Evolutionary conservation across 805 yeast genomes (phyloP).

Genomic region (Hanseniaspora meyeri): DNA sequence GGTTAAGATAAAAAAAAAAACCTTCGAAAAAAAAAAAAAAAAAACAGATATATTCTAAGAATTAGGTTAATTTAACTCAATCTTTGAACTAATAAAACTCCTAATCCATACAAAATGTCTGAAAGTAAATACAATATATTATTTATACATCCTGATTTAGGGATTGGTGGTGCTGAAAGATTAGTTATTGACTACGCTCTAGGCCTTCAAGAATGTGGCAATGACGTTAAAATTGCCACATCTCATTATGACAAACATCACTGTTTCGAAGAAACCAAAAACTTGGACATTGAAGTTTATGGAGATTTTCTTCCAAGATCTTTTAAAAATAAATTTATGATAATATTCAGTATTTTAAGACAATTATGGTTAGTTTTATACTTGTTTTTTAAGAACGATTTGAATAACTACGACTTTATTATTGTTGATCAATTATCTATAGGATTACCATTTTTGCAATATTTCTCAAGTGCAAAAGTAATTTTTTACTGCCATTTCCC

Average conservation of each 20-base stretch:
- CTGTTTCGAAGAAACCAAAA: conserved; percentile 68
- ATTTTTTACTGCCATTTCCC: conserved; percentile 95
- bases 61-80: too few species aligned
- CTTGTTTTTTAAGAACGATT: conserved; percentile 36
- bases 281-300: conserved; percentile 34
- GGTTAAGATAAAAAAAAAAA: not conserved
- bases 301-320: conserved; percentile 80
- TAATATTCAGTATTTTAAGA: conserved; percentile 70
- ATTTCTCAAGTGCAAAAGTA: conserved; percentile 34
- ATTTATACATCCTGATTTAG: conserved; percentile 88
- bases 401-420: conserved; percentile 50
- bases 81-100: too few species aligned
- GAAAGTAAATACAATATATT: conserved; percentile 45
- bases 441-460: conserved; percentile 55
- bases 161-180: conserved; percentile 96
- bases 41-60: too few species aligned
- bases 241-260: conserved; percentile 81
- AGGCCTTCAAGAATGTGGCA: conserved; percentile 59
- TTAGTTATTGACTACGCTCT: conserved; percentile 92
- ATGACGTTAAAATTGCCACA: conserved; percentile 60
- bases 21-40: too few species aligned
- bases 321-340: conserved; percentile 54
- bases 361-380: conserved; percentile 55
- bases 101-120: not conserved
- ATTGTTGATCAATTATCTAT: conserved; percentile 82